Evolutionary conservation across 2,329 filamentous ascomycete genomes (phyloP).

Genomic region (Nannizziopsis arthrosporioides): DNA sequence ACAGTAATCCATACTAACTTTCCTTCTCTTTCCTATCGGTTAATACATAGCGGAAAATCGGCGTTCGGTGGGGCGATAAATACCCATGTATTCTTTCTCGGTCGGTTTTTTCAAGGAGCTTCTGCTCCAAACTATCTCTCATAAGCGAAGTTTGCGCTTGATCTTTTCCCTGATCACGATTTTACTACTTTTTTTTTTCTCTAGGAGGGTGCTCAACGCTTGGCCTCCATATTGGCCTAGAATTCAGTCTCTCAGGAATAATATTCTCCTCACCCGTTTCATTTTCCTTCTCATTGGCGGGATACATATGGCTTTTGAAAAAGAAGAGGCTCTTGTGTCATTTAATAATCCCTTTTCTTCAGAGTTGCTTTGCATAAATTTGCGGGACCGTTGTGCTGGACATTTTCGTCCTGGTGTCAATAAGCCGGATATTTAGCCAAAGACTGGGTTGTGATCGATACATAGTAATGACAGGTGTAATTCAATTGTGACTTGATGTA

Average conservation of each 20-base stretch:
- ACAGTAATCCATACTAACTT: not conserved
- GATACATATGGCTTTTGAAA: constrained; percentile 3
- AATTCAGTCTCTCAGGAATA: not conserved
- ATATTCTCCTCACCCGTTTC: too few species aligned
- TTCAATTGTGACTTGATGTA: too few species aligned
- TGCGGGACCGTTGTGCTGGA: too few species aligned
- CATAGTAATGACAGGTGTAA: too few species aligned
- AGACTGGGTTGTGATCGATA: too few species aligned
- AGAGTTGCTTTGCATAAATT: not conserved
- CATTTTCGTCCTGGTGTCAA: too few species aligned
- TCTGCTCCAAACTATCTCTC: not conserved
- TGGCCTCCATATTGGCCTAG: constrained; percentile 3
- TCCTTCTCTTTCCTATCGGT: constrained; percentile 4
- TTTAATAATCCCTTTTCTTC: constrained; percentile 1
- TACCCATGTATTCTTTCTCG: constrained; percentile 8
- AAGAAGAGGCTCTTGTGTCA: not conserved
- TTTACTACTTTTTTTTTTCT: not conserved
- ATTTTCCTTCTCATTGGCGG: not conserved
- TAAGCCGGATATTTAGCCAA: too few species aligned
- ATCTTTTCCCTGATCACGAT: not conserved
- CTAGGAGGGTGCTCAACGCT: not conserved
- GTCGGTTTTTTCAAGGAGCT: constrained; percentile 4
- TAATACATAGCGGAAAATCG: constrained; percentile 10
- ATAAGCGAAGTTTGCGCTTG: not conserved
- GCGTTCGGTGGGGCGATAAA: constrained; percentile 9